These are phyloP conservation scores for Dioszegia aurantiaca DNA, from an alignment of 768 basidiomycete genomes.

Conservation along the genomic window DNA sequence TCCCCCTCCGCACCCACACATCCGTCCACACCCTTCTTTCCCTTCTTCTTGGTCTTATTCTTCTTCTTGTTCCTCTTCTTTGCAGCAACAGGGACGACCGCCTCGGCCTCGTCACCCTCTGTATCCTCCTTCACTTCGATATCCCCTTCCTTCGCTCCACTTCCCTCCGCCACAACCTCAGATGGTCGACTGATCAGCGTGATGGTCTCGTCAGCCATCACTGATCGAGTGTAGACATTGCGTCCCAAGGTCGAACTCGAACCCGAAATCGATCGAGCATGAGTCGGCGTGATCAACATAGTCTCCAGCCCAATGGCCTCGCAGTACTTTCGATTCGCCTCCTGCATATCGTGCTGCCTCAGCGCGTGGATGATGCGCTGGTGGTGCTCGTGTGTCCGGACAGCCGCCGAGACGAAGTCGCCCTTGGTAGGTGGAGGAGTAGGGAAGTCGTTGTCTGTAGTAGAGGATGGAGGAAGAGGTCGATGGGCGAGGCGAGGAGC, in stretches of 20 bases:
- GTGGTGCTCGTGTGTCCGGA: not conserved
- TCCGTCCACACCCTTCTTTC: not conserved
- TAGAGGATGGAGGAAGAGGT: not conserved
- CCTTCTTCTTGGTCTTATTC: conserved; percentile 11
- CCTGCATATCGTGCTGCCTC: not conserved
- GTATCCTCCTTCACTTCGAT: conserved; percentile 1
- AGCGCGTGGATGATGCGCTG: not conserved
- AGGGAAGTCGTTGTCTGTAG: not conserved
- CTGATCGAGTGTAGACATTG: too few species aligned
- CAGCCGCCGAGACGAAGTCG: not conserved
- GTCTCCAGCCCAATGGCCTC: too few species aligned
- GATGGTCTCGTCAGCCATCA: too few species aligned
- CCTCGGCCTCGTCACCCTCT: not conserved
- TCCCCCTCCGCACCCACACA: not conserved
- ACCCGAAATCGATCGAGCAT: too few species aligned
- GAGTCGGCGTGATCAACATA: too few species aligned
- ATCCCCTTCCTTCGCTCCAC: not conserved
- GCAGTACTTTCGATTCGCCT: too few species aligned
- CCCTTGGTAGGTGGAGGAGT: not conserved
- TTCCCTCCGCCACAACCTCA: not conserved
- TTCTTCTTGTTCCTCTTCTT: conserved; percentile 1
- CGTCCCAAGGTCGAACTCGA: too few species aligned
- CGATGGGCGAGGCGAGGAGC: not conserved
- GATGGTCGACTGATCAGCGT: not conserved
- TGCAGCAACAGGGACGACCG: too few species aligned